Base-by-base conservation (phyloP, 352 stramenopile species). In the Blastocystis sp. region DNA sequence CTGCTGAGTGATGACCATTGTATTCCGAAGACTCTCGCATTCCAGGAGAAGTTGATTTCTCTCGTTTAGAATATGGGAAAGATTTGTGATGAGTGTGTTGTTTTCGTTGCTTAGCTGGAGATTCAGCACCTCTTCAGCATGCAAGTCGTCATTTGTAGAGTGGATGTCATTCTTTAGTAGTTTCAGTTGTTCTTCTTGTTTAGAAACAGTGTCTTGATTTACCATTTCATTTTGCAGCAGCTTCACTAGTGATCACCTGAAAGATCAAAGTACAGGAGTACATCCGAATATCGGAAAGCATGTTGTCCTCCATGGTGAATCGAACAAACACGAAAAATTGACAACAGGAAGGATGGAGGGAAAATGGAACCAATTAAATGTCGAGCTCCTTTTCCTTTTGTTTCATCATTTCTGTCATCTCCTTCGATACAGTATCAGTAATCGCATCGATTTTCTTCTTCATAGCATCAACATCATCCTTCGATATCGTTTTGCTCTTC, bases 351-450 rank as follows among this genome's bases (percentile, higher is more conserved):
- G 68, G 68, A 34, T 23, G 66, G 56, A 68, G 73, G 73, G 56
- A 45, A 84, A 53, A 68, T 34, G 8, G 4, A 29, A 6, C 73
- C 73, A 84, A 84, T 84, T 55, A 84, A 45, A 84, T 84, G 15
- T 64, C 73, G 34, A 84, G 73, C 53, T 64, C 54, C 50, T 84
- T 34, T 66, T 84, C 73, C 41, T 84, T 84, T 55, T 68, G 59
- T n/a, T 84, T 84, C 73, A 84, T 84, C 73, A 84, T 84, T 45
- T 84, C 73, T 3, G 43, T 68, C 73, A 84, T 84, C 18, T 84
- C 73, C 26, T 84, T 84, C 4, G 73, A 47, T 37, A 84, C 73
- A 9, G 15, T 37, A 37, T 84, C 73, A 1, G 73, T 69, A n/a
- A 84, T 84, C 7, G 15, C 13, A 64, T 84, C 73, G 8, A 84